Evolutionary conservation across 768 basidiomycete species (phyloP), one percentile per base, ranked within the genome.

Genomic region (Boletus reticuloceps): DNA sequence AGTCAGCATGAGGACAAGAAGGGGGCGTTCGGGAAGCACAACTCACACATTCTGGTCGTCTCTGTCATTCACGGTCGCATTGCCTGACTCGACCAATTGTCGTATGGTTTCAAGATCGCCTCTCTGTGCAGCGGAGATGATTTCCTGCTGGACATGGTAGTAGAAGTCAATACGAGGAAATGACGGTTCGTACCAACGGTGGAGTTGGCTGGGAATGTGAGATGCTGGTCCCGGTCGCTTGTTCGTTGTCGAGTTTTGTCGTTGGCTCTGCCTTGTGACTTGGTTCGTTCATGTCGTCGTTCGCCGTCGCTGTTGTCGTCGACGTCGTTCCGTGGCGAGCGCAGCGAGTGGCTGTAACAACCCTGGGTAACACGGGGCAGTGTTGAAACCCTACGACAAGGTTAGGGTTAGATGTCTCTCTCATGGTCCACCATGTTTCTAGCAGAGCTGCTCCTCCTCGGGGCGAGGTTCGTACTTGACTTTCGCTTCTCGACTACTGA

Each of bases 51-150:
- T 94, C 69, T 96, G 89, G 29, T 82, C 79, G 72, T 98, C 96
- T 46, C 88, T 78, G 71, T 92, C 91, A 14, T 85, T 85, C 19
- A 86, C 88, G 7, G 73, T 78, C 19, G 88, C 88, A 55, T 78
- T 75, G 5, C 88, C 88, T 2, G 85, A 87, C 61, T 86, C 82
- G 39, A 94, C 76, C 53, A 94, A 81, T 47, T 82, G 70, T 7
- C 80, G 80, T 29, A 96, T 72, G 40, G 80, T 72, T 10, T 71
- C 67, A 8, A 93, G 77, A 63, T 96, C 94, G 11, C 95, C 95
- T 49, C 91, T 79, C 66, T 97, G 95, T 0, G 94, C 86, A 9
- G 94, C 89, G 12, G 89, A 77, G 63, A 96, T 92, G 31, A 97
- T 87, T 54, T 79, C 86, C 19, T 72, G 70, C 84, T 56, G 42